These are phyloP conservation scores for Hypoxylon rickii DNA, from an alignment of 495 filamentous ascomycete genomes.

Conservation along the genomic window DNA sequence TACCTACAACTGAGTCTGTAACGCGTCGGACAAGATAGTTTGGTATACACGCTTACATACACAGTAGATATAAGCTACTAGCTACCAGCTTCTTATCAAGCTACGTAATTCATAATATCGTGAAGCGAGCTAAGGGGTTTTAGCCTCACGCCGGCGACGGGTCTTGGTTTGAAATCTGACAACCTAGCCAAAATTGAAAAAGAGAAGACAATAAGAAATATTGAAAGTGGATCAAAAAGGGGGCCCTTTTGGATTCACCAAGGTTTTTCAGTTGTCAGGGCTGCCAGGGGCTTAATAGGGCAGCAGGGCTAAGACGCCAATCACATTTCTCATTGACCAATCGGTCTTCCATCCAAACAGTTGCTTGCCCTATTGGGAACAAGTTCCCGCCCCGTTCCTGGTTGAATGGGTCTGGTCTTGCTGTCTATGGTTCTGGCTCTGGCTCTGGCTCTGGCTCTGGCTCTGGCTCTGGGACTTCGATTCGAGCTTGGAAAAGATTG, in stretches of 20 bases:
- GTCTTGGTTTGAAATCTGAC: slow-evolving; percentile 6
- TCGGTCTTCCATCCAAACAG: slow-evolving; percentile 1
- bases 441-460: no score
- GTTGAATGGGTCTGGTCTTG: slow-evolving; percentile 18
- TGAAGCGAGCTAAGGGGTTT: slow-evolving; percentile 6
- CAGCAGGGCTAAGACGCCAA: slow-evolving; percentile 1
- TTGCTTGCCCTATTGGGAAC: slow-evolving; percentile 21
- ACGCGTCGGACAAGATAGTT: no score
- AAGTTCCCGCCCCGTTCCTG: slow-evolving; percentile 30
- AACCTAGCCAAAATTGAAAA: no score
- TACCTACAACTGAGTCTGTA: no score
- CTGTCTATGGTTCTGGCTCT: no score
- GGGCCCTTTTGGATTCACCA: slow-evolving; percentile 3
- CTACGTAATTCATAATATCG: slow-evolving; percentile 12
- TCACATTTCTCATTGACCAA: slow-evolving; percentile 26
- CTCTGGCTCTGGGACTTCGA: no score
- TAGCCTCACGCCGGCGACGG: slow-evolving; percentile 3
- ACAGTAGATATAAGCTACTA: no score
- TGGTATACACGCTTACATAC: no score
- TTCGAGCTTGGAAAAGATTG: no score
- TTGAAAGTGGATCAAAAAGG: slow-evolving; percentile 14
- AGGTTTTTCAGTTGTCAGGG: slow-evolving; percentile 30
- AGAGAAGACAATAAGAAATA: not conserved
- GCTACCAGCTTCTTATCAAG: not conserved
- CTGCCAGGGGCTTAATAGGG: slow-evolving; percentile 9